A percentile compares a stretch with the other conserved stretches of the same genome.
Conservation (phyloP, 805 yeast species). For the Kuraishia piskuri region DNA sequence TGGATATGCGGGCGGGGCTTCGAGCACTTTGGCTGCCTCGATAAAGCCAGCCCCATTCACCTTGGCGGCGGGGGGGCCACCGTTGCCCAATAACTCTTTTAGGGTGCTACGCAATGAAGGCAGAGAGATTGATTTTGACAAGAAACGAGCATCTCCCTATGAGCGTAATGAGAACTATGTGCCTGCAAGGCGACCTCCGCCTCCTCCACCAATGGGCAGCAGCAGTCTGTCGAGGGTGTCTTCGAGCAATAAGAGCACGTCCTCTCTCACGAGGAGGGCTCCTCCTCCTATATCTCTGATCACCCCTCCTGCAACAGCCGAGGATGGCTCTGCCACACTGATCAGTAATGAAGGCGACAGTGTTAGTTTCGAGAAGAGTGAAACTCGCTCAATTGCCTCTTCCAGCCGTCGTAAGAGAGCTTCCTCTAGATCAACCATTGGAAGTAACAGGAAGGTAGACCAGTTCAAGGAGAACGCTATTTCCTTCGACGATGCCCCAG, state of each 20-base stretch:
- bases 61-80: neutral
- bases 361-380: neutral
- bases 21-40: neutral
- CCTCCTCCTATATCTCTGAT: neutral
- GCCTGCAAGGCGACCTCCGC: slow-evolving; percentile 67
- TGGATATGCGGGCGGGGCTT: neutral
- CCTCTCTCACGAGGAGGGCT: slow-evolving; percentile 36
- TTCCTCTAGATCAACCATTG: neutral
- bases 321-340: neutral
- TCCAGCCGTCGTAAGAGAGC: neutral
- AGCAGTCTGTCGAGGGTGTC: slow-evolving; percentile 22
- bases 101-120: slow-evolving; percentile 59
- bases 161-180: slow-evolving; percentile 44
- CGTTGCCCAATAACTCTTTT: slow-evolving; percentile 32
- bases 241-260: slow-evolving; percentile 60
- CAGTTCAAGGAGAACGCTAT: slow-evolving; percentile 65
- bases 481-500: slow-evolving; percentile 70
- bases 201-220: slow-evolving; percentile 37
- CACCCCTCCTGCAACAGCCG: neutral
- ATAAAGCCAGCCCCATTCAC: neutral
- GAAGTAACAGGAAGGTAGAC: slow-evolving; percentile 19
- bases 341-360: neutral
- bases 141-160: slow-evolving; percentile 69
- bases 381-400: neutral
- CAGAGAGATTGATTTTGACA: slow-evolving; percentile 74